Conservation (phyloP, 2,329 filamentous ascomycete species). For the Dactylella cylindrospora region DNA sequence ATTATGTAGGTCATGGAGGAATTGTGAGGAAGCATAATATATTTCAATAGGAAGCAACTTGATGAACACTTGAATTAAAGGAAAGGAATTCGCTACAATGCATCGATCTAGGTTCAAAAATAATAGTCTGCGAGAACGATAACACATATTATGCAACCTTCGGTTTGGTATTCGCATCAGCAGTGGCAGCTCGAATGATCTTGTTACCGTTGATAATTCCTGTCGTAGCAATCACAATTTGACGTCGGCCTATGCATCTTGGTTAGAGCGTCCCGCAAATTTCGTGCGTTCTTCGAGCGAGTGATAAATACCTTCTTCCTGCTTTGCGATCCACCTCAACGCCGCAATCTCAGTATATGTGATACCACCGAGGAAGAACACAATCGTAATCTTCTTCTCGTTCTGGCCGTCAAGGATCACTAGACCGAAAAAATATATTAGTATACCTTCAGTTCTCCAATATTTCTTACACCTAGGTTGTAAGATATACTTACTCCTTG, state of each 20-base stretch:
- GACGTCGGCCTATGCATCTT: conserved; percentile 61
- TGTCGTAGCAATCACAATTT: conserved; percentile 89
- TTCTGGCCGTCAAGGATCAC: conserved; percentile 70
- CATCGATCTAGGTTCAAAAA: too few species aligned
- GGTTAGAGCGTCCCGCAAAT: too few species aligned
- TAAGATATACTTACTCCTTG: conserved; percentile 55
- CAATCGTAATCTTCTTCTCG: conserved; percentile 80
- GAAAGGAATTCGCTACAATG: too few species aligned
- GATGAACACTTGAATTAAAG: not conserved
- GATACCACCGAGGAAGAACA: conserved; percentile 97
- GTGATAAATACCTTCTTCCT: conserved; percentile 62
- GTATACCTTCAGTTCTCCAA: not conserved
- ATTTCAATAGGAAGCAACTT: too few species aligned
- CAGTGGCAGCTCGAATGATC: conserved; percentile 83
- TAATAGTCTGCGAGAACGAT: too few species aligned
- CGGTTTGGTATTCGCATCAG: conserved; percentile 52
- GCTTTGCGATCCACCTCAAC: conserved; percentile 80
- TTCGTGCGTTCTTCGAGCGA: too few species aligned
- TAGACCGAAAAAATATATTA: too few species aligned
- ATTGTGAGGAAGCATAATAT: too few species aligned
- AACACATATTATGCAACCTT: too few species aligned
- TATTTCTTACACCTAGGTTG: not conserved
- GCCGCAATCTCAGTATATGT: conserved; percentile 96
- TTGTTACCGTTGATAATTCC: conserved; percentile 84
- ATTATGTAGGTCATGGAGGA: too few species aligned